phyloP scores from a whole-genome alignment of 805 yeast species.

The Wickerhamomyces tratensis region DNA sequence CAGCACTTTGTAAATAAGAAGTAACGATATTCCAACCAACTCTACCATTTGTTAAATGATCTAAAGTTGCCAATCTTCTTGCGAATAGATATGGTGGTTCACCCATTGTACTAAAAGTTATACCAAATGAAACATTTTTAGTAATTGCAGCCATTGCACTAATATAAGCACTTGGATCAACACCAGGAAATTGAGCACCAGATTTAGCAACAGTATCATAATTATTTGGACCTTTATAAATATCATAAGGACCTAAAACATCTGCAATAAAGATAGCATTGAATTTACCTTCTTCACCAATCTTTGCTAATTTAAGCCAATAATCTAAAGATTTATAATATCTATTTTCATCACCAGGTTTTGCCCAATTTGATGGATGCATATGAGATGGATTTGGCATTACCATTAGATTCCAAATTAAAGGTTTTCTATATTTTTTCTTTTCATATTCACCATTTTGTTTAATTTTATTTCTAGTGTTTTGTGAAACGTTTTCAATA shows the following conservation, averaged over 20 bases:
- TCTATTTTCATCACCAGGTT: constrained; percentile 25
- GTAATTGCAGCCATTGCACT: constrained; percentile 30
- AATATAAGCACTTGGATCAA: constrained; percentile 27
- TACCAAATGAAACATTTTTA: constrained; percentile 24
- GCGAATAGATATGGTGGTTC: constrained; percentile 31
- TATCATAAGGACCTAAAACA: constrained; percentile 28
- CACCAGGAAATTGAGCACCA: constrained; percentile 23
- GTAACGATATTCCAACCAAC: constrained; percentile 35
- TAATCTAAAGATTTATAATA: constrained; percentile 20
- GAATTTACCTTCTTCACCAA: constrained; percentile 26
- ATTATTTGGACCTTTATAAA: constrained; percentile 26
- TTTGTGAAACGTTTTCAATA: too few relatives aligned
- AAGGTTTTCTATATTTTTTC: constrained; percentile 9
- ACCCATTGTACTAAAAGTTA: constrained; percentile 29
- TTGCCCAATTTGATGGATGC: constrained; percentile 26
- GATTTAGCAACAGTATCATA: constrained; percentile 19
- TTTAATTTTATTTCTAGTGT: too few relatives aligned
- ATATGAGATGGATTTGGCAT: constrained; percentile 19
- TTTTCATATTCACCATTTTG: neutral
- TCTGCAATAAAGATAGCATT: constrained; percentile 27
- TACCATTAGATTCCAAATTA: constrained; percentile 27
- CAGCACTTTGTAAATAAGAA: constrained; percentile 27
- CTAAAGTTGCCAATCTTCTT: constrained; percentile 29
- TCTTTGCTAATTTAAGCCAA: constrained; percentile 27
- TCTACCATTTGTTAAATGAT: constrained; percentile 30